A percentile compares a stretch with the other conserved stretches of the same genome.
Conservation (phyloP, 2,329 filamentous ascomycete species). For the Kalmusia sp. region DNA sequence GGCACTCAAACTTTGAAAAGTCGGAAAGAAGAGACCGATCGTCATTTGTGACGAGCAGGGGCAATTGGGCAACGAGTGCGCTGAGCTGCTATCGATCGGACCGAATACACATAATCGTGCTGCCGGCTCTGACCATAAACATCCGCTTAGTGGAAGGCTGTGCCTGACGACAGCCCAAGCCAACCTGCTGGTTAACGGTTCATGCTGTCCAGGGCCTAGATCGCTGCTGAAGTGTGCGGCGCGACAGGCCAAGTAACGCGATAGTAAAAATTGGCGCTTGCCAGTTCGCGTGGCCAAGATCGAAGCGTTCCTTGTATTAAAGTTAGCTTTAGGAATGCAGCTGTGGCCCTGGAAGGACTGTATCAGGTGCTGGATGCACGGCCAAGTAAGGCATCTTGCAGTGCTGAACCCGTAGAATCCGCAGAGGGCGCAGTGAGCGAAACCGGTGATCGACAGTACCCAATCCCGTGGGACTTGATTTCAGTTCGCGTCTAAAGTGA, state of each 20-base stretch:
- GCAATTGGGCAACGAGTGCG: too few species aligned
- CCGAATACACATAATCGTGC: constrained; percentile 37
- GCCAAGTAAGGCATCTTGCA: neutral
- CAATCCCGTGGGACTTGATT: constrained; percentile 25
- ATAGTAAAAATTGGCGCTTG: constrained; percentile 12
- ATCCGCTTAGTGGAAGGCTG: constrained; percentile 27
- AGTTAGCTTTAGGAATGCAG: neutral
- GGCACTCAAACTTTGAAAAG: neutral
- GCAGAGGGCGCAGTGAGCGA: neutral
- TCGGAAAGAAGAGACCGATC: neutral
- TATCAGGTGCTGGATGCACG: neutral
- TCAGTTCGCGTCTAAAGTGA: constrained; percentile 20
- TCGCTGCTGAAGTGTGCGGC: constrained; percentile 22
- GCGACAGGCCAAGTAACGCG: constrained; percentile 3
- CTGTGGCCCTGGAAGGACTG: neutral
- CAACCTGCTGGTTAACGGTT: constrained; percentile 25
- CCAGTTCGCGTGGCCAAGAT: constrained; percentile 14
- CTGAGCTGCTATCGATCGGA: constrained; percentile 36
- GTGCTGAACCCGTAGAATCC: neutral
- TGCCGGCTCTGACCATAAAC: constrained; percentile 34
- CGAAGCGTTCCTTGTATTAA: neutral
- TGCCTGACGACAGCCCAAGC: constrained; percentile 26
- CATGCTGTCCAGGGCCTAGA: constrained; percentile 34
- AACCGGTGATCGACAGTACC: constrained; percentile 7
- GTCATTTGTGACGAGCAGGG: constrained; percentile 4